Evolutionary conservation across 2,329 filamentous ascomycete genomes (phyloP), one percentile per base, ranked within the genome.

Genomic region (Aureobasidium lini): DNA sequence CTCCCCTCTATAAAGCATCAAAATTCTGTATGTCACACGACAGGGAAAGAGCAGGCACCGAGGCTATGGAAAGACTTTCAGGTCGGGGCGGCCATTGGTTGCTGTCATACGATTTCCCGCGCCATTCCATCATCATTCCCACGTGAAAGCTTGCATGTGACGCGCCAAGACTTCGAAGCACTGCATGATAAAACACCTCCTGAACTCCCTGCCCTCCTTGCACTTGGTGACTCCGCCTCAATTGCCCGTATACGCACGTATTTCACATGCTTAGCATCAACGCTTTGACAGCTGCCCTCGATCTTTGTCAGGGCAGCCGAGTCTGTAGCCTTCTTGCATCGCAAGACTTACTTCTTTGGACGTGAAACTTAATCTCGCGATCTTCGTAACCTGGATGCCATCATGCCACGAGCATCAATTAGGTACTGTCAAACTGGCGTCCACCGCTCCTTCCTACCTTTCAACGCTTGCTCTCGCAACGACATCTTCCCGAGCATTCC

Each of bases 111-210:
- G 53, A 57, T 47, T 47, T 47, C 32, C 16, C 32, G 18, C 42
- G 42, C 53, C 53, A 57, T 57, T 46, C 34, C 53, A 47, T 47
- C 53, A 57, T 57, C 23, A 18, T 47, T 46, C 23, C 31, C 53
- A 57, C 32, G 42, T 57, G 53, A 37, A 46, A 32, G 40, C 53
- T 37, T 39, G 31, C 53, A 57, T 57, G 53, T 57, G 53, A 57
- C 31, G 23, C 16, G 53, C 53, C 42, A 39, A 46, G 53, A 10
- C 16, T 18, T 37, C 7, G 10, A 7, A 15, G n/a, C 3, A 42
- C 15, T 28, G 36, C 28, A 16, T 8, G 9, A 9, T 9, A 53
- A 32, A 32, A 31, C 49, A 40, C 37, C 49, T 53, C 49, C 49
- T 53, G 28, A 42, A 16, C 49, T 53, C 49, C 49, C 28, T 53